Evolutionary conservation across 1,284 basidiomycete species (phyloP).

Genomic region (Marasmius fiardii): DNA sequence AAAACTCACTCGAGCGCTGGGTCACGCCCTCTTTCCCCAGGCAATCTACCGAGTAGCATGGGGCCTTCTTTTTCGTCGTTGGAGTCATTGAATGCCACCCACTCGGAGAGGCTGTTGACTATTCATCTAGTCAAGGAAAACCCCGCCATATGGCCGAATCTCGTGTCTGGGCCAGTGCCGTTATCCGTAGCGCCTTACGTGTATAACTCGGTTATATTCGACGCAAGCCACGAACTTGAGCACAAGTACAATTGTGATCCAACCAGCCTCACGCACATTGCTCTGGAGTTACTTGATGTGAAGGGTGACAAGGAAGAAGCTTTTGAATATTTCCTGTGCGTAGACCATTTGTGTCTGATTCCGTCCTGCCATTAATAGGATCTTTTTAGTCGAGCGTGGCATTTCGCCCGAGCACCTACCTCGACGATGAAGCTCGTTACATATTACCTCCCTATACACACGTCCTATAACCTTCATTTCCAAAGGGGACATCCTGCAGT

Average conservation of each 20-base stretch:
- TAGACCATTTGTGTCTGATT: slow-evolving; percentile 14
- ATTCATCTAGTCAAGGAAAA: slow-evolving; percentile 76
- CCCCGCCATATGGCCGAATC: slow-evolving; percentile 74
- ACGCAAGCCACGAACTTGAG: slow-evolving; percentile 49
- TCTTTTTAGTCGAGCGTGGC: slow-evolving; percentile 67
- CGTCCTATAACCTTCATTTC: slow-evolving; percentile 31
- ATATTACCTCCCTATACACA: slow-evolving; percentile 60
- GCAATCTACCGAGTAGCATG: slow-evolving; percentile 42
- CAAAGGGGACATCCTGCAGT: slow-evolving; percentile 32
- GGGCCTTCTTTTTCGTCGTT: slow-evolving; percentile 69
- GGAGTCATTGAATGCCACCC: slow-evolving; percentile 57
- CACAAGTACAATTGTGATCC: slow-evolving; percentile 78
- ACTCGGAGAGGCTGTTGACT: slow-evolving; percentile 63
- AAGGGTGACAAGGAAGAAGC: slow-evolving; percentile 68
- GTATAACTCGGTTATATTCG: slow-evolving; percentile 49
- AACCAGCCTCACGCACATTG: slow-evolving; percentile 68
- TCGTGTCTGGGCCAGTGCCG: slow-evolving; percentile 71
- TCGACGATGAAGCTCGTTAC: slow-evolving; percentile 72
- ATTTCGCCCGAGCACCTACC: slow-evolving; percentile 66
- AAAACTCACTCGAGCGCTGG: slow-evolving; percentile 26
- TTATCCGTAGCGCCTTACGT: slow-evolving; percentile 50
- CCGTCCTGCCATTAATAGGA: not conserved
- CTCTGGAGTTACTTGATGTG: slow-evolving; percentile 67
- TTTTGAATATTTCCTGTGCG: slow-evolving; percentile 77
- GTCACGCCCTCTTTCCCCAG: slow-evolving; percentile 58